A percentile compares a stretch with the other conserved stretches of the same genome.
These are phyloP conservation scores for Pseudocercospora macadamiae DNA, from an alignment of 2,329 filamentous ascomycete genomes.

Conservation along the genomic window DNA sequence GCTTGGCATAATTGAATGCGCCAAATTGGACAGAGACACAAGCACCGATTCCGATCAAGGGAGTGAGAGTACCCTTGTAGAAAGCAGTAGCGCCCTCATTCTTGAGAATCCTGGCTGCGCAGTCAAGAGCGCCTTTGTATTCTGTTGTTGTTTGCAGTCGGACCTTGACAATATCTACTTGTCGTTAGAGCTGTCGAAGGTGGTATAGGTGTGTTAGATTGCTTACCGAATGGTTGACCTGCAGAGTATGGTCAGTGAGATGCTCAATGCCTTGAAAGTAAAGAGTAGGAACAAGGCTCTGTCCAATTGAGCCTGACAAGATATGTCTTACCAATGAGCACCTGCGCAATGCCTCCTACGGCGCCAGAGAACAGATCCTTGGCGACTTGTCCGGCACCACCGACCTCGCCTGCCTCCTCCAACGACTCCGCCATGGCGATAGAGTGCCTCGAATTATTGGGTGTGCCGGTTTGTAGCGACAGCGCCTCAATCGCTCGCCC, in stretches of 20 bases:
- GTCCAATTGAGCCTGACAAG: background rate
- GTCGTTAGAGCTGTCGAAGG: constrained; percentile 13
- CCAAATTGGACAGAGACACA: constrained; percentile 97
- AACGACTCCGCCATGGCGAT: constrained; percentile 39
- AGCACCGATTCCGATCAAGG: constrained; percentile 91
- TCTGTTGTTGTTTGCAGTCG: constrained; percentile 86
- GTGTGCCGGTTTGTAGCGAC: background rate
- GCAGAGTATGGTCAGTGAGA: constrained; percentile 7
- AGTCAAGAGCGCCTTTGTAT: constrained; percentile 78
- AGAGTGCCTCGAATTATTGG: too few species aligned
- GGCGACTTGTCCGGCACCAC: constrained; percentile 55
- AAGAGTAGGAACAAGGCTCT: too few species aligned
- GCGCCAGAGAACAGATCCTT: constrained; percentile 94
- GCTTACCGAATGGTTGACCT: constrained; percentile 69
- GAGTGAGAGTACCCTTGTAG: constrained; percentile 97
- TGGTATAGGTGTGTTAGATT: background rate
- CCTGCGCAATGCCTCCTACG: constrained; percentile 89
- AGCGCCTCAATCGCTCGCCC: background rate
- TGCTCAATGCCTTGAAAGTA: constrained; percentile 33
- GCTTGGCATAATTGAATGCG: constrained; percentile 89
- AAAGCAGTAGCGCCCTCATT: constrained; percentile 89
- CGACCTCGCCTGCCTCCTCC: constrained; percentile 45
- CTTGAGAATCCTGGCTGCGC: constrained; percentile 80
- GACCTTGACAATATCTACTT: constrained; percentile 90
- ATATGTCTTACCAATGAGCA: constrained; percentile 73